phyloP scores from a whole-genome alignment of 2,329 filamentous ascomycete species.

The Colletotrichum siamense region DNA sequence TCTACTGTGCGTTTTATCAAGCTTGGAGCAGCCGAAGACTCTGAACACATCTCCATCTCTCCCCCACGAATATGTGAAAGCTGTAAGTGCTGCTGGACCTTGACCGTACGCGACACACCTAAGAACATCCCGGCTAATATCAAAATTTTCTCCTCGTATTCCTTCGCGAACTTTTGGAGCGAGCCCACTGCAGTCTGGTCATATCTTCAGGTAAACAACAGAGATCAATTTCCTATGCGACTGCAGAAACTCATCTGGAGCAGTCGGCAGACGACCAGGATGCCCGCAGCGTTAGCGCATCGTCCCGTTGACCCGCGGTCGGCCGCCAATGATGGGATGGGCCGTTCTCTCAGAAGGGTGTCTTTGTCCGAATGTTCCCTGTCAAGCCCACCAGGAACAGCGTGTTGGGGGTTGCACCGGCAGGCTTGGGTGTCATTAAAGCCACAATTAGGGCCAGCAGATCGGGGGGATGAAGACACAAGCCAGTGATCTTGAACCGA shows the following conservation, averaged over 20 bases:
- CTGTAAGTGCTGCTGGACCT: background rate
- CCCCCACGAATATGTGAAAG: background rate
- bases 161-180: background rate
- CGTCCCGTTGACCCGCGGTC: background rate
- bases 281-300: background rate
- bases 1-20: background rate
- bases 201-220: background rate
- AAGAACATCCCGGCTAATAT: background rate
- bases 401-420: background rate
- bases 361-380: background rate
- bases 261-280: background rate
- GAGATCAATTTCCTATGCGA: background rate
- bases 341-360: background rate
- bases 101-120: background rate
- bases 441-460: background rate
- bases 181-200: background rate
- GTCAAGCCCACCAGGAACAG: background rate
- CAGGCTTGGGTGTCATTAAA: background rate
- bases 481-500: background rate
- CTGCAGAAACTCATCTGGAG: constrained; percentile 7
- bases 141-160: background rate
- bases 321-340: background rate
- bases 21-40: background rate
- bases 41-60: background rate
- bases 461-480: background rate